Percentiles rank a stretch among this genome's conserved stretches.
phyloP scores from a whole-genome alignment of 176 grass and related monocot species.

The Oryza glaberrima region DNA sequence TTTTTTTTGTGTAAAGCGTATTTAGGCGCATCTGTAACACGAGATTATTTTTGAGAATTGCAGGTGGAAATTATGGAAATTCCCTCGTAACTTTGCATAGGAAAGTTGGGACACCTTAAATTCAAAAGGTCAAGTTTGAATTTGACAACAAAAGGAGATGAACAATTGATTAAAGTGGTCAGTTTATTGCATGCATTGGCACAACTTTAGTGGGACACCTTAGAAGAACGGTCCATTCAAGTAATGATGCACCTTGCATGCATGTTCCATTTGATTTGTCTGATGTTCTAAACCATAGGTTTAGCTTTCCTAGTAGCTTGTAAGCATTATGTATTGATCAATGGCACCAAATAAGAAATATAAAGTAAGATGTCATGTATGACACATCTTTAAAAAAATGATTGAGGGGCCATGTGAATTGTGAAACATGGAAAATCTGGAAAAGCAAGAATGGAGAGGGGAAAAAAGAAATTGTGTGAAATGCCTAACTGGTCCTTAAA shows the following conservation, averaged over 20 bases:
- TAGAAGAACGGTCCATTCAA: background rate
- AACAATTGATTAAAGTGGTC: constrained; percentile 27
- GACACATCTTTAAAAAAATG: too few species aligned
- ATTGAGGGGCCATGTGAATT: background rate
- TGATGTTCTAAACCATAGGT: too few species aligned
- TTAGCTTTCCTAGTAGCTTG: too few species aligned
- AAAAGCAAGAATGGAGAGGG: too few species aligned
- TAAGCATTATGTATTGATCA: background rate
- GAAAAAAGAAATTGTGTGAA: too few species aligned
- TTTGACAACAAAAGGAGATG: background rate
- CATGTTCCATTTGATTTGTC: too few species aligned
- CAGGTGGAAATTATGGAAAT: background rate
- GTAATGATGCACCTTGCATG: constrained; percentile 24
- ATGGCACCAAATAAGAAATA: background rate
- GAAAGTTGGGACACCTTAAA: too few species aligned
- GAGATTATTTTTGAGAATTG: too few species aligned
- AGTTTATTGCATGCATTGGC: constrained; percentile 21
- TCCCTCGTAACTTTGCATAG: background rate
- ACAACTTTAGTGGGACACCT: constrained; percentile 34
- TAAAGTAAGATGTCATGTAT: too few species aligned
- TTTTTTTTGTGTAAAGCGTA: background rate
- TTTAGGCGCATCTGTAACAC: too few species aligned
- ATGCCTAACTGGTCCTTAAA: background rate
- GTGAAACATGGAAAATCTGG: background rate
- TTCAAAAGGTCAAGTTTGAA: background rate